A percentile compares a stretch with the other conserved stretches of the same genome.
phyloP scores from a whole-genome alignment of 1,139 yeast species.

The Scheffersomyces quercinus region DNA sequence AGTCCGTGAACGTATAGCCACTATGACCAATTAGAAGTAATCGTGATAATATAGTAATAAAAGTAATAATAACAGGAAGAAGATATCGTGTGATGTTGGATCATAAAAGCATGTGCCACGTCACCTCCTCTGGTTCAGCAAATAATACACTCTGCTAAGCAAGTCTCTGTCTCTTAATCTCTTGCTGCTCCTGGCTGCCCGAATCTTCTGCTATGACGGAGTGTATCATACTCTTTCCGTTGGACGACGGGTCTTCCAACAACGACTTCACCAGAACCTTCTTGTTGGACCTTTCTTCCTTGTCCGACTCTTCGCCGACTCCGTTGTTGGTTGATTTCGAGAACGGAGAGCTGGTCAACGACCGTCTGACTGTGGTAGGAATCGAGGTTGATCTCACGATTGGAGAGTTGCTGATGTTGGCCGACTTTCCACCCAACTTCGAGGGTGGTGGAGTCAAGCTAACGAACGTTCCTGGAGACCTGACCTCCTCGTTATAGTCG shows the following conservation, averaged over 20 bases:
- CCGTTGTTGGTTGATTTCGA: constrained; percentile 16
- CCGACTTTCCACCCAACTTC: background rate
- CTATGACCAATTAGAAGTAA: no score
- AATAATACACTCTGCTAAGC: no score
- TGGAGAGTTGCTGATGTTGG: constrained; percentile 17
- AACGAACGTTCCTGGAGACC: constrained; percentile 7
- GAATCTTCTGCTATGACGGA: no score
- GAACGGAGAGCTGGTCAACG: constrained; percentile 11
- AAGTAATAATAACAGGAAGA: no score
- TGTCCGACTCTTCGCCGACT: constrained; percentile 11
- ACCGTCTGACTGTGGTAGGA: constrained; percentile 6
- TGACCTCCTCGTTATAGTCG: constrained; percentile 7
- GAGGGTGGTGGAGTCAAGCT: constrained; percentile 4
- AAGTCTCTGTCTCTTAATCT: no score
- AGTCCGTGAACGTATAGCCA: no score
- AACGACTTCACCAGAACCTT: constrained; percentile 34
- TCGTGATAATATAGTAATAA: no score
- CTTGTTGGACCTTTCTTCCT: constrained; percentile 17
- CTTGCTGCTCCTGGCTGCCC: no score
- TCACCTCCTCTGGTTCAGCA: no score
- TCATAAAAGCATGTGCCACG: no score
- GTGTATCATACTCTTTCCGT: no score
- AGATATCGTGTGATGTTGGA: no score
- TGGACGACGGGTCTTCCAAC: constrained; percentile 18
- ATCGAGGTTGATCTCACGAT: constrained; percentile 10